These are phyloP conservation scores for Thinopyrum elongatum DNA, from an alignment of 176 grass and related monocot species.

Conservation along the genomic window DNA sequence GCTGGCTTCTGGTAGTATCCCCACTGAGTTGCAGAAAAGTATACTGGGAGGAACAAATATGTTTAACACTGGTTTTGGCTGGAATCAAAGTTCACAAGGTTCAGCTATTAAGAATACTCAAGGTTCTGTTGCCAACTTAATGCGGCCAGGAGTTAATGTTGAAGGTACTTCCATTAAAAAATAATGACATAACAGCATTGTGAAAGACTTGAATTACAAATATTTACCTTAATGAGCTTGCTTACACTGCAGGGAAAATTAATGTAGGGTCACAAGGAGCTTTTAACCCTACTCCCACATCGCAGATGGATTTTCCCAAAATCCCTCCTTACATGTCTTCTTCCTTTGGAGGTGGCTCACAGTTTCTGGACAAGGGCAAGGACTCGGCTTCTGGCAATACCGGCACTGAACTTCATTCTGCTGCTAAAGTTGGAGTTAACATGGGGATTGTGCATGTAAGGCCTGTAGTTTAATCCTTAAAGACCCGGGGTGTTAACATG, in stretches of 20 bases:
- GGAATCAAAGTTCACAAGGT: slow-evolving; percentile 70
- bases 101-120: slow-evolving; percentile 57
- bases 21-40: slow-evolving; percentile 72
- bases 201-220: slow-evolving; percentile 17
- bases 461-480: slow-evolving; percentile 12
- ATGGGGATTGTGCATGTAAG: slow-evolving; percentile 42
- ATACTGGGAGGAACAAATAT: slow-evolving; percentile 55
- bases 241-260: slow-evolving; percentile 59
- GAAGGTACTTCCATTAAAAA: slow-evolving; percentile 55
- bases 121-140: slow-evolving; percentile 58
- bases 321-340: slow-evolving; percentile 49
- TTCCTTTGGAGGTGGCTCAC: slow-evolving; percentile 71
- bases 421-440: slow-evolving; percentile 50
- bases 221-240: slow-evolving; percentile 27
- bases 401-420: slow-evolving; percentile 57
- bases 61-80: slow-evolving; percentile 69
- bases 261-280: slow-evolving; percentile 54
- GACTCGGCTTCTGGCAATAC: slow-evolving; percentile 53
- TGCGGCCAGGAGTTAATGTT: slow-evolving; percentile 51
- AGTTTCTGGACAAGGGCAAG: slow-evolving; percentile 79
- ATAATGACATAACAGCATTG: slow-evolving; percentile 9
- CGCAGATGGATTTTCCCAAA: slow-evolving; percentile 50
- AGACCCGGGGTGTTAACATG: slow-evolving; percentile 18
- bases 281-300: slow-evolving; percentile 47
- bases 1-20: slow-evolving; percentile 50